Conservation (phyloP, 2,329 filamentous ascomycete genomes). For the Lasiodiplodia hormozganensis region DNA sequence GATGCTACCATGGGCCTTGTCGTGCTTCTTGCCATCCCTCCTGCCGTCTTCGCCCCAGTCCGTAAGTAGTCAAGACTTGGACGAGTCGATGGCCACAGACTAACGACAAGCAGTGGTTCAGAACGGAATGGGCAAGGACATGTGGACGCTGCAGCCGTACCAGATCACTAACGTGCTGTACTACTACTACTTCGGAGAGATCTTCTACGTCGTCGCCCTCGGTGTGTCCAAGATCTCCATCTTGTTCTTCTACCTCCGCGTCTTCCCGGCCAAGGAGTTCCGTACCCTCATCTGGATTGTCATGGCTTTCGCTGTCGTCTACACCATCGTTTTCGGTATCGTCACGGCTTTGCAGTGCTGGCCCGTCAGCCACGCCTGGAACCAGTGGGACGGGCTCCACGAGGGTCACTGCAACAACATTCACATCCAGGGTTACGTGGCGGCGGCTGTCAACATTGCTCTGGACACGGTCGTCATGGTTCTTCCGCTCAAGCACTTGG, state of each 20-base stretch:
- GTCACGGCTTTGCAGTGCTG: constrained; percentile 34
- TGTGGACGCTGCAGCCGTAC: constrained; percentile 55
- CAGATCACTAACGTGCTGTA: constrained; percentile 46
- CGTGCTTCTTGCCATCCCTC: constrained; percentile 38
- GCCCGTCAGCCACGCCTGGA: constrained; percentile 36
- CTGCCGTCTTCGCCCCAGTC: constrained; percentile 34
- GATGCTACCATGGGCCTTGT: constrained; percentile 49
- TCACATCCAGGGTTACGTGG: constrained; percentile 41
- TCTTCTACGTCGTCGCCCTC: constrained; percentile 46
- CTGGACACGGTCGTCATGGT: constrained; percentile 39
- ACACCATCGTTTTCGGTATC: constrained; percentile 34
- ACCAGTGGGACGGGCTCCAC: constrained; percentile 38
- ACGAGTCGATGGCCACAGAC: neutral
- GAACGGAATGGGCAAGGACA: constrained; percentile 58
- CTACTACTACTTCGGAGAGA: constrained; percentile 38
- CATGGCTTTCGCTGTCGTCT: constrained; percentile 39
- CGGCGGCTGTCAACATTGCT: constrained; percentile 43
- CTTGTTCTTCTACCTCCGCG: constrained; percentile 43
- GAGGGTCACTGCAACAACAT: constrained; percentile 43
- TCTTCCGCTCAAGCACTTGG: constrained; percentile 43
- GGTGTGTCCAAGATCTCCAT: constrained; percentile 46
- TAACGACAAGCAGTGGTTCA: constrained; percentile 35
- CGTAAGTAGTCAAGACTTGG: constrained; percentile 27
- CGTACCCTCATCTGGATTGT: constrained; percentile 37
- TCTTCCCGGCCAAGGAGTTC: constrained; percentile 42